These are phyloP conservation scores for Linnemannia elongata DNA, from an alignment of 192 early-diverging fungal genomes.

Conservation along the genomic window DNA sequence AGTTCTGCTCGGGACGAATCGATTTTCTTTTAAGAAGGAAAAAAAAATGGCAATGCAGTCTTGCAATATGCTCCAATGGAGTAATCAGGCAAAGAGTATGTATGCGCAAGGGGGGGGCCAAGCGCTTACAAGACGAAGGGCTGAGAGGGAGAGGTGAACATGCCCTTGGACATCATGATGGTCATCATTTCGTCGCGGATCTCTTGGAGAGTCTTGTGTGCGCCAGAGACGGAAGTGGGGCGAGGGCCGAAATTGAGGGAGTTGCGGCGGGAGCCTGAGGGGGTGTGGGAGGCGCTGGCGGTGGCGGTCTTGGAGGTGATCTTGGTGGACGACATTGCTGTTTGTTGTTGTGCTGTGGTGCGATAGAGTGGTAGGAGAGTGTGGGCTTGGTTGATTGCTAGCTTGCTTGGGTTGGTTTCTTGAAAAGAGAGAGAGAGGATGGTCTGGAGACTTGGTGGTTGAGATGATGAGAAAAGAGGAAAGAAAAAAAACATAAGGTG, in stretches of 20 bases:
- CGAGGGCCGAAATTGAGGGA: conserved; percentile 8
- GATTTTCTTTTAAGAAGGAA: conserved; percentile 12
- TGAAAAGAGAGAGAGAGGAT: neutral
- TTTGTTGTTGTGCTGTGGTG: neutral
- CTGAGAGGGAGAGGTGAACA: conserved; percentile 30
- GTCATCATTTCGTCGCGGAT: conserved; percentile 46
- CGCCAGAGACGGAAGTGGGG: neutral
- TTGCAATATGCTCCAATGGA: neutral
- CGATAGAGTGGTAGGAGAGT: neutral
- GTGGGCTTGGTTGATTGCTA: neutral
- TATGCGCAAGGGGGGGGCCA: neutral
- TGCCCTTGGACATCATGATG: conserved; percentile 29
- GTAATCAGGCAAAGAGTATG: neutral
- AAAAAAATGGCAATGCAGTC: neutral
- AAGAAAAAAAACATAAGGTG: neutral
- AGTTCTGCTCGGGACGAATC: conserved; percentile 9
- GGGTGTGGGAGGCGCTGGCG: neutral
- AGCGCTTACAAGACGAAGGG: conserved; percentile 36
- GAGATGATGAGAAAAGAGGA: neutral
- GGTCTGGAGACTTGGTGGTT: neutral
- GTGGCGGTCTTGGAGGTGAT: conserved; percentile 25
- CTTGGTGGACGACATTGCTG: conserved; percentile 31
- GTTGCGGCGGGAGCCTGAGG: conserved; percentile 19
- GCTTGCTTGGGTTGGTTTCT: neutral
- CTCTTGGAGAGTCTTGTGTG: conserved; percentile 4